Conservation (phyloP, 2,329 filamentous ascomycete species). For the Trichoderma semiorbis region DNA sequence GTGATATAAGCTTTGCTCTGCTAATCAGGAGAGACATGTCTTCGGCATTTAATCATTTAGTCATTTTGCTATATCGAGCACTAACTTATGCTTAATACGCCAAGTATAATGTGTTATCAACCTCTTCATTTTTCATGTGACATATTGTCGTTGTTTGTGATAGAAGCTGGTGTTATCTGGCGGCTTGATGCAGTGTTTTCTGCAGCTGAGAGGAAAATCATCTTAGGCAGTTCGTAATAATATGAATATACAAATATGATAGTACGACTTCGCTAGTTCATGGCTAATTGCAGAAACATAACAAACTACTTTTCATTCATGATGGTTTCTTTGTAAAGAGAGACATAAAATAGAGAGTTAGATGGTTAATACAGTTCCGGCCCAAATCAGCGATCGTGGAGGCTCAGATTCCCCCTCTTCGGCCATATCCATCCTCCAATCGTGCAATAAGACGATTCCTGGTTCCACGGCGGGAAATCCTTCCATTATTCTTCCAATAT, state of each 20-base stretch:
- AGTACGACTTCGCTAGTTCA: not conserved
- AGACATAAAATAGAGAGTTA: not conserved
- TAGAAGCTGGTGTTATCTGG: not conserved
- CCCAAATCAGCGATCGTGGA: not conserved
- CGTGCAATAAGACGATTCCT: not conserved
- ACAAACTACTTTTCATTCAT: not conserved
- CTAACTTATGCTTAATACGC: not conserved
- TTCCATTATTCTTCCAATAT: not conserved
- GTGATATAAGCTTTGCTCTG: not conserved
- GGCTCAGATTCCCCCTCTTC: slow-evolving; percentile 7
- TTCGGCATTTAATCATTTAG: not conserved
- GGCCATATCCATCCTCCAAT: slow-evolving; percentile 9
- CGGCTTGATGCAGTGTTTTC: not conserved
- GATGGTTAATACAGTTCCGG: not conserved
- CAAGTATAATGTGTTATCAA: not conserved
- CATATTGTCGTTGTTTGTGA: not conserved
- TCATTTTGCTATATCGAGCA: not conserved
- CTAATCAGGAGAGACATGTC: not conserved
- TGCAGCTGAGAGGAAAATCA: not conserved
- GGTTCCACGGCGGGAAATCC: not conserved
- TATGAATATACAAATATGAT: not conserved
- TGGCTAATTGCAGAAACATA: not conserved
- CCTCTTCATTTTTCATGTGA: not conserved
- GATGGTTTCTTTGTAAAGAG: accelerated
- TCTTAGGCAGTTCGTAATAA: not conserved